Percentiles rank a stretch among this genome's conserved stretches.
These are phyloP conservation scores for Teunomyces kruisii DNA, from an alignment of 805 yeast genomes.

Conservation along the genomic window DNA sequence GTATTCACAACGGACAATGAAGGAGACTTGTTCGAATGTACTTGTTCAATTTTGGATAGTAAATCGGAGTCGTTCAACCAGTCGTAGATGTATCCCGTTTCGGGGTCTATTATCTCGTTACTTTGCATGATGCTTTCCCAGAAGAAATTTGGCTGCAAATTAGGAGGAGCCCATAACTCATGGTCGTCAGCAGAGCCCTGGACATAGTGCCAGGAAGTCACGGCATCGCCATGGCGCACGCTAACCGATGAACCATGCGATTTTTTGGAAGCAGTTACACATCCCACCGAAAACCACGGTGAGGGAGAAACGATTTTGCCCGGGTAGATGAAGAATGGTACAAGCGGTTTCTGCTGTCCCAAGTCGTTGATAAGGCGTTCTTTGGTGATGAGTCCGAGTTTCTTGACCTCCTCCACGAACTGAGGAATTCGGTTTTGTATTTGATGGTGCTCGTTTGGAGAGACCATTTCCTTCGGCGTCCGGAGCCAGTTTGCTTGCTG, in stretches of 20 bases:
- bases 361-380: conserved; percentile 29
- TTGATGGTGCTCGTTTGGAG: conserved; percentile 54
- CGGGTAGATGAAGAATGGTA: conserved; percentile 74
- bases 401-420: conserved; percentile 46
- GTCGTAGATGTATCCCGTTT: conserved; percentile 19
- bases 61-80: conserved; percentile 26
- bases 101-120: conserved; percentile 18
- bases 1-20: conserved; percentile 8
- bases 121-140: conserved; percentile 44
- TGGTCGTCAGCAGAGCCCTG: conserved; percentile 97
- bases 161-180: conserved; percentile 68
- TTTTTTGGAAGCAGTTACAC: conserved; percentile 62
- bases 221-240: conserved; percentile 7
- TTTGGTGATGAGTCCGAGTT: conserved; percentile 39
- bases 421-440: conserved; percentile 48
- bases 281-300: conserved; percentile 37
- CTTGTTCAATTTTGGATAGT: conserved; percentile 12
- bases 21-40: conserved; percentile 2
- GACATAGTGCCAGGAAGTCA: conserved; percentile 48
- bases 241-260: not conserved
- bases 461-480: conserved; percentile 54
- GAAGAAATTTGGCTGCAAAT: conserved; percentile 51
- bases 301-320: conserved; percentile 8
- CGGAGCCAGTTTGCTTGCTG: conserved; percentile 34
- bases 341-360: conserved; percentile 42